Base-by-base conservation (phyloP, 306 rosid genomes). In the Sicyos baderoa region DNA sequence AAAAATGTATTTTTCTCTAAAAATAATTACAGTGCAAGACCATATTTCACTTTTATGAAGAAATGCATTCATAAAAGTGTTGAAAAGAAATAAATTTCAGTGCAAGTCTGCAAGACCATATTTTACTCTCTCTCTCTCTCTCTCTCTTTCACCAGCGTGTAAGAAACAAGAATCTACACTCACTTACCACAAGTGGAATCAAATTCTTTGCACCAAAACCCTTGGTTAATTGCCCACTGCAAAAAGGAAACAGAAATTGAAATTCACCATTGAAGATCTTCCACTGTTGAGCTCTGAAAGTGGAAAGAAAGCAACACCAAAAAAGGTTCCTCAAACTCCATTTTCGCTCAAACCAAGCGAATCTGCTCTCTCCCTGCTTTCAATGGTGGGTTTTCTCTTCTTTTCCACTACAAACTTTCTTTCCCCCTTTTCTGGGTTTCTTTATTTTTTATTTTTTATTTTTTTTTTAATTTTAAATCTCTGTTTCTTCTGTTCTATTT, bases 301-400 rank as follows among this genome's bases (percentile, higher is more conserved):
- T 49, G 54, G 25, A 1, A 68, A 63, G 18, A 23, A 65, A 9
- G 1, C 9, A 22, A 57, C 27, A 27, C 4, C 35, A 11, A 23
- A 29, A 66, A 66, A 15, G 1, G 54, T 66, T 23, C 44, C 2
- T 21, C 13, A 47, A 22, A 5, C 9, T 21, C 71, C 71, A 66
- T 66, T 66, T 11, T 65, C 12, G 37, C 17, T 4, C 18, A 44
- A 65, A 65, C 10, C 27, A 40, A 63, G 42, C 17, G 71, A 66
- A 66, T 66, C 71, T 66, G 35, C 35, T 54, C 51, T 45, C 50
- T 47, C 51, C 5, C 9, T 27, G 22, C 13, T 66, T 66, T 66
- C 71, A 66, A 66, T 66, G 71, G 71, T 66, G 71, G 32, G 71
- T 47, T 66, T 66, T 49, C 52, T 64, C 51, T 21, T 19, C 70